phyloP scores from a whole-genome alignment of 441 rosid genomes.

The Gossypium lobatum region DNA sequence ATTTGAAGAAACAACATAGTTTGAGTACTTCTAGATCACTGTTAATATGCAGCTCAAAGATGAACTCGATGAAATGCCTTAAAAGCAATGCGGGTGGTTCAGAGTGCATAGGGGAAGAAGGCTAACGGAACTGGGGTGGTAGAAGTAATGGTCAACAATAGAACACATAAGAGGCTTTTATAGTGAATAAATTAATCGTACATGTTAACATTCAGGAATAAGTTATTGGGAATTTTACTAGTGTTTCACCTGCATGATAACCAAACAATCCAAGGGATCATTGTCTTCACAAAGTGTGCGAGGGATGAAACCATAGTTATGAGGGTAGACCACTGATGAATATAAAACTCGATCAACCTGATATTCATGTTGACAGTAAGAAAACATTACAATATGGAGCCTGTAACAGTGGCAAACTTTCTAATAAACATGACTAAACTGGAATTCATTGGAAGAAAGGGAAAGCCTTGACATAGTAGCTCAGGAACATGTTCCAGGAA shows the following conservation, averaged over 20 bases:
- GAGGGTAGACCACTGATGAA: slow-evolving; percentile 93
- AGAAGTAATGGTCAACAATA: neutral
- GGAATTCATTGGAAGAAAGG: neutral
- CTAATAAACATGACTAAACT: neutral
- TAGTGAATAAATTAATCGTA: neutral
- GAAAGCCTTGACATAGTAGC: neutral
- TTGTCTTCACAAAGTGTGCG: slow-evolving; percentile 91
- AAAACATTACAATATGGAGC: slow-evolving; percentile 8
- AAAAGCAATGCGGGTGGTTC: neutral
- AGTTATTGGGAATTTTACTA: neutral
- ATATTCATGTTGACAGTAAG: slow-evolving; percentile 15
- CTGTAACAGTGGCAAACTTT: too few relatives aligned
- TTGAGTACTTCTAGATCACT: neutral
- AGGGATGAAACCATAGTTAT: slow-evolving; percentile 91
- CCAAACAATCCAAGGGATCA: slow-evolving; percentile 86
- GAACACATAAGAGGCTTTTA: neutral
- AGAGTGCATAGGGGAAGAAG: neutral
- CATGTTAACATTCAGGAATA: neutral
- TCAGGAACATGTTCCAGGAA: neutral
- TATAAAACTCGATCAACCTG: slow-evolving; percentile 84
- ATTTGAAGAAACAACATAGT: slow-evolving; percentile 9
- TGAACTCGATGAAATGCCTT: neutral
- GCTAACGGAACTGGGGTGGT: neutral
- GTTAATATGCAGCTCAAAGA: slow-evolving; percentile 4
- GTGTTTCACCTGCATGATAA: slow-evolving; percentile 78